Percentiles rank a stretch among this genome's conserved stretches.
Conservation (phyloP, 2,329 filamentous ascomycete species). For the Monilinia laxa region DNA sequence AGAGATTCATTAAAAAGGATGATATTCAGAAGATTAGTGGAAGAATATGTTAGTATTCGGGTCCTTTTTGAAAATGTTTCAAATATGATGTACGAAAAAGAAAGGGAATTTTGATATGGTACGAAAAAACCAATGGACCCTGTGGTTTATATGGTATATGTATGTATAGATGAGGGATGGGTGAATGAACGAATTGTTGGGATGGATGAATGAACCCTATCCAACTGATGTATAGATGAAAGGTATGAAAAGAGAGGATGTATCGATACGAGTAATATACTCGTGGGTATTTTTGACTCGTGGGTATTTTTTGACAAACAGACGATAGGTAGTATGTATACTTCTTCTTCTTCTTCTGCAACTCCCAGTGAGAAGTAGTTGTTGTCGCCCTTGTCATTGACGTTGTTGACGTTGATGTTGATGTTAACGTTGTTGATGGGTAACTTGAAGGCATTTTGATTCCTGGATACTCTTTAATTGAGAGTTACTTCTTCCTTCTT, state of each 20-base stretch:
- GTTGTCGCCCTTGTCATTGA: not conserved
- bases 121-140: not conserved
- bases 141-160: not conserved
- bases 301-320: not conserved
- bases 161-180: not conserved
- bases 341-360: too few species aligned
- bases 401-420: not conserved
- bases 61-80: conserved; percentile 7
- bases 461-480: too few species aligned
- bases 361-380: not conserved
- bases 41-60: conserved; percentile 17
- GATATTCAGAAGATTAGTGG: not conserved
- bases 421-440: too few species aligned
- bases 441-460: too few species aligned
- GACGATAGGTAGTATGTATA: too few species aligned
- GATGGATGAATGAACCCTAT: not conserved
- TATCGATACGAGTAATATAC: not conserved
- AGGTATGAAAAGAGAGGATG: not conserved
- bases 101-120: not conserved
- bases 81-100: not conserved
- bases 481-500: too few species aligned
- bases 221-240: not conserved
- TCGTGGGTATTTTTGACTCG: not conserved
- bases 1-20: conserved; percentile 1
- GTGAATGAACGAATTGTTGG: not conserved